Evolutionary conservation across 2,329 filamentous ascomycete genomes (phyloP).

Genomic region (Metarhizium sp.): DNA sequence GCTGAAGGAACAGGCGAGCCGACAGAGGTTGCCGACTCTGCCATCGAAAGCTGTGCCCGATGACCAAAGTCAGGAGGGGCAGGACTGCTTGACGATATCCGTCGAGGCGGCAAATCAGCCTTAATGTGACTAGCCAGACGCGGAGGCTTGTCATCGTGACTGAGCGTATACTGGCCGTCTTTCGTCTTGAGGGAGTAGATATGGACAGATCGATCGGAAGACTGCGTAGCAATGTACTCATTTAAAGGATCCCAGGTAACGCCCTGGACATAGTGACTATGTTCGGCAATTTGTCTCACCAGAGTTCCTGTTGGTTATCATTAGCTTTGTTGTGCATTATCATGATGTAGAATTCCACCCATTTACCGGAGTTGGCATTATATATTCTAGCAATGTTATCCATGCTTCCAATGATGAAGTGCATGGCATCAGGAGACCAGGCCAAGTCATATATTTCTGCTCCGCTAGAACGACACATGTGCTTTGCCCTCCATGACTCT

Average conservation of each 20-base stretch:
- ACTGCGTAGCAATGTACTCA: constrained; percentile 96
- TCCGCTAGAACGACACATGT: constrained; percentile 92
- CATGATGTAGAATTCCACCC: neutral
- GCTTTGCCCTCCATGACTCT: constrained; percentile 92
- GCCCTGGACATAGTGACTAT: constrained; percentile 96
- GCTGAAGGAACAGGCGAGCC: constrained; percentile 85
- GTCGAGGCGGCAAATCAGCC: constrained; percentile 85
- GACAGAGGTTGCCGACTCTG: constrained; percentile 43
- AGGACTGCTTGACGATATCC: constrained; percentile 86
- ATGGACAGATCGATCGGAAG: constrained; percentile 94
- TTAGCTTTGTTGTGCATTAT: neutral
- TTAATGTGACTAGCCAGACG: constrained; percentile 70
- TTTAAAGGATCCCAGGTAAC: constrained; percentile 98
- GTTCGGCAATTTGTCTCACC: constrained; percentile 90
- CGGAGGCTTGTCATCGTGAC: constrained; percentile 55
- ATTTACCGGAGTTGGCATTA: constrained; percentile 77
- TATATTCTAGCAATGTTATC: constrained; percentile 97
- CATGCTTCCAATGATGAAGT: constrained; percentile 99
- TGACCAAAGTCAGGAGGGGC: constrained; percentile 74
- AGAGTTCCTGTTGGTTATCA: constrained; percentile 36
- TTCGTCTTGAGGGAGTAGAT: constrained; percentile 96
- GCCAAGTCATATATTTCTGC: constrained; percentile 97
- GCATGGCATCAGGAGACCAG: constrained; percentile 94
- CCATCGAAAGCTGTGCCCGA: constrained; percentile 52
- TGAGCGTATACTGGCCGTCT: constrained; percentile 84